These are phyloP conservation scores for Mycocentrospora acerina DNA, from an alignment of 2,329 filamentous ascomycete species.

Conservation along the genomic window DNA sequence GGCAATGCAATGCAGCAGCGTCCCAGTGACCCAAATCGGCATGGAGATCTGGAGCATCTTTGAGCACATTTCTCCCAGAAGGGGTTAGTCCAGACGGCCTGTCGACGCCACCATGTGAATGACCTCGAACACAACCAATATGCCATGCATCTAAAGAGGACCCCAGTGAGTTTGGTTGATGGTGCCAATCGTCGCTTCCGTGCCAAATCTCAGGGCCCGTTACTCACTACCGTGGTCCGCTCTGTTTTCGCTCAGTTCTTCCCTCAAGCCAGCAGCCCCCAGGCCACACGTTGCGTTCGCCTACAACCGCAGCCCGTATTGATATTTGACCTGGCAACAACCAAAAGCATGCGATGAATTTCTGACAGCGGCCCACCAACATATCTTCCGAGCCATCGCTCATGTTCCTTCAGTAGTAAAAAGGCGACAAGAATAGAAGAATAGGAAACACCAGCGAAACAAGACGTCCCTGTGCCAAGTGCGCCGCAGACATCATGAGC, in stretches of 20 bases:
- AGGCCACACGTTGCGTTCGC: no score
- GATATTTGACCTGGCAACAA: no score
- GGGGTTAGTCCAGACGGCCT: slow-evolving; percentile 20
- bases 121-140: slow-evolving; percentile 9
- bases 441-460: slow-evolving; percentile 9
- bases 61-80: slow-evolving; percentile 31
- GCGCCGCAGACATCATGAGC: slow-evolving; percentile 22
- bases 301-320: no score
- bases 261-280: background rate
- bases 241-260: no score
- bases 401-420: background rate
- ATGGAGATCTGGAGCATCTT: slow-evolving; percentile 19
- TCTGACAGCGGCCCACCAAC: background rate
- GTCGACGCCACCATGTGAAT: slow-evolving; percentile 13
- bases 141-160: slow-evolving; percentile 11
- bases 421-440: background rate
- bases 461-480: slow-evolving; percentile 2
- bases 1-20: no score
- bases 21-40: no score
- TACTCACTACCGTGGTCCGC: slow-evolving; percentile 1
- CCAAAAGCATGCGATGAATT: slow-evolving; percentile 7
- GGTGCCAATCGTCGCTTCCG: background rate
- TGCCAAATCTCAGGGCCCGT: background rate
- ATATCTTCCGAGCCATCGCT: background rate
- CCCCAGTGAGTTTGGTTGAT: slow-evolving; percentile 8